phyloP scores from a whole-genome alignment of 768 basidiomycete genomes.

The Tulasnella calospora region DNA sequence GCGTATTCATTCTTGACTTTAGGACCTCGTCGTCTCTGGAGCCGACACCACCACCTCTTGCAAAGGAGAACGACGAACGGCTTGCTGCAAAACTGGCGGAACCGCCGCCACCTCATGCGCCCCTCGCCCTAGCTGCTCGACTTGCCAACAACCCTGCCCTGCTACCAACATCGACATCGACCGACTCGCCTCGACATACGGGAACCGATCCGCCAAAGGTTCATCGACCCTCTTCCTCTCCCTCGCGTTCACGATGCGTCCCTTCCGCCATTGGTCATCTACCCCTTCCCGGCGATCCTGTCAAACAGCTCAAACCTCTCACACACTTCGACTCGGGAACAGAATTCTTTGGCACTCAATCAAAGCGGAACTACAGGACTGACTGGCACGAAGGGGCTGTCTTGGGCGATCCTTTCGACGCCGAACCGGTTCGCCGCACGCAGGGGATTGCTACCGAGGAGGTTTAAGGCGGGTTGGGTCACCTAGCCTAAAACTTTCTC shows the following conservation, averaged over 20 bases:
- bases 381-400: constrained; percentile 11
- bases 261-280: too few relatives aligned
- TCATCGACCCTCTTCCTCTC: too few relatives aligned
- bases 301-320: too few relatives aligned
- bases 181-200: neutral
- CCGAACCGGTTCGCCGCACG: constrained; percentile 1
- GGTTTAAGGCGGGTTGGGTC: neutral
- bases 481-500: too few relatives aligned
- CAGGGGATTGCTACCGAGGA: too few relatives aligned
- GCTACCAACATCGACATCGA: too few relatives aligned
- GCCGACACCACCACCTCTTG: neutral
- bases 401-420: constrained; percentile 20
- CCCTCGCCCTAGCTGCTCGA: neutral
- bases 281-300: constrained; percentile 10
- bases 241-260: too few relatives aligned
- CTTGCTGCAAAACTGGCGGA: neutral
- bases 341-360: constrained; percentile 11
- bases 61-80: neutral
- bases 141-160: neutral
- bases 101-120: neutral
- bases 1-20: neutral
- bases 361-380: constrained; percentile 19
- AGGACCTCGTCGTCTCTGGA: neutral
- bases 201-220: neutral
- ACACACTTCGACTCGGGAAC: too few relatives aligned